Evolutionary conservation across 2,329 filamentous ascomycete species (phyloP), one percentile per base, ranked within the genome.

Genomic region (Atkinsonella hypoxylon): DNA sequence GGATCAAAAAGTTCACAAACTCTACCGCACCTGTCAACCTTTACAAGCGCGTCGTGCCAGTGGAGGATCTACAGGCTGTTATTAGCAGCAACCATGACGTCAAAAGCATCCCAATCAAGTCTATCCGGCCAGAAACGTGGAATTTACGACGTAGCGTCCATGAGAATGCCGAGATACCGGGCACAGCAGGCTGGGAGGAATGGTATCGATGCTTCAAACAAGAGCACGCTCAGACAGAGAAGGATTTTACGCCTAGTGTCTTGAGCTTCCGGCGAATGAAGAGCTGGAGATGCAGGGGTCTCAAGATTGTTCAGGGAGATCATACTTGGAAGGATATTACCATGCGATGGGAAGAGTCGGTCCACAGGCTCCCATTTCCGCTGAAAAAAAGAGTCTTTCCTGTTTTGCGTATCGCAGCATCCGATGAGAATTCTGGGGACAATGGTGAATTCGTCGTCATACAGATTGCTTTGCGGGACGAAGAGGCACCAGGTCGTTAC

Each of bases 301-400:
- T 74, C 13, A 65, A 69, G 40, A 56, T 71, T 4, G 59, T 64
- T 17, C 60, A 67, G n/a, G 65, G 62, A 7, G 70, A 61, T 0
- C 59, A 63, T 48, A 60, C 51, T 20, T 82, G 77, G 76, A 65
- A 59, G 1, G 62, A 70, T 43, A 74, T 79, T 58, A 68, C 67
- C 32, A 64, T 82, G 17, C 59, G 61, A 57, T 67, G 85, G 20
- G 75, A 77, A 54, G 81, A 87, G 67, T 85, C 85, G 73, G 75
- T 75, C 50, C 85, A 89, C 62, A 70, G 71, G 44, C 72, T 89
- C 48, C 76, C 76, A 0, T 67, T 71, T 3, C 72, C 79, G n/a
- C 69, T 88, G 8, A 72, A 74, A 52, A 76, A 82, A 55, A 79
- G 85, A 47, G 75, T 78, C 2, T 89, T 89, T 57, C 75, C 81